Conservation (phyloP, 108 stramenopile species). For the Bacterosira constricta region DNA sequence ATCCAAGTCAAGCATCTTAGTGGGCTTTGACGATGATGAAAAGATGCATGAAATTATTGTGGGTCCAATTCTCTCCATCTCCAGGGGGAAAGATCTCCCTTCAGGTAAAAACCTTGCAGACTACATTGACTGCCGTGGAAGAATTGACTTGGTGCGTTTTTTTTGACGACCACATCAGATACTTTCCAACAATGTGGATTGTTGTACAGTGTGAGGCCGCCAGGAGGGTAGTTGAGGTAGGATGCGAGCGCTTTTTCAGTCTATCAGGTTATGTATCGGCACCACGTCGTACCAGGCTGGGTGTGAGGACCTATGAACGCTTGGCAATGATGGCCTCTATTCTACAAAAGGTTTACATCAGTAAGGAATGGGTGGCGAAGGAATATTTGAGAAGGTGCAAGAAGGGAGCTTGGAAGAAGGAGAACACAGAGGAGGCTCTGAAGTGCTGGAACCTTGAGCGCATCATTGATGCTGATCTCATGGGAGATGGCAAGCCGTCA, state of each 20-base stretch:
- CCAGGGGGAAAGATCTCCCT: background rate
- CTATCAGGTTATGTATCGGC: slow-evolving; percentile 1
- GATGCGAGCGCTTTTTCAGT: slow-evolving; percentile 11
- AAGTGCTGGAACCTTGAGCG: slow-evolving; percentile 27
- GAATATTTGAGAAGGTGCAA: slow-evolving; percentile 9
- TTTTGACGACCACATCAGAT: background rate
- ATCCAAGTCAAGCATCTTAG: too few species aligned
- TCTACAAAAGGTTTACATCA: background rate
- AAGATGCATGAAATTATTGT: background rate
- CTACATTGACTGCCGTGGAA: background rate
- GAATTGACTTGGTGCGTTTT: too few species aligned
- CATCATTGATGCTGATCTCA: slow-evolving; percentile 6
- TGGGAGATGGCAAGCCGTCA: background rate
- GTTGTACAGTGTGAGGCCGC: slow-evolving; percentile 7
- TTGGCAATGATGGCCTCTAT: slow-evolving; percentile 10
- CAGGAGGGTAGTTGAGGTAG: slow-evolving; percentile 9
- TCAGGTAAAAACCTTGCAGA: background rate
- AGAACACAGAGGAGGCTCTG: slow-evolving; percentile 12
- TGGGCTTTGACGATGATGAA: too few species aligned
- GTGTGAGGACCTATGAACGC: slow-evolving; percentile 1
- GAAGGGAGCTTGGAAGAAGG: background rate
- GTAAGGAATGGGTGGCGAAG: background rate
- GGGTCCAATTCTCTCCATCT: background rate
- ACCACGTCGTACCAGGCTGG: slow-evolving; percentile 1
- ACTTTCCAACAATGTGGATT: background rate